These are phyloP conservation scores for Fagopyrum esculentum DNA, from an alignment of 148 eudicot species.

Conservation along the genomic window DNA sequence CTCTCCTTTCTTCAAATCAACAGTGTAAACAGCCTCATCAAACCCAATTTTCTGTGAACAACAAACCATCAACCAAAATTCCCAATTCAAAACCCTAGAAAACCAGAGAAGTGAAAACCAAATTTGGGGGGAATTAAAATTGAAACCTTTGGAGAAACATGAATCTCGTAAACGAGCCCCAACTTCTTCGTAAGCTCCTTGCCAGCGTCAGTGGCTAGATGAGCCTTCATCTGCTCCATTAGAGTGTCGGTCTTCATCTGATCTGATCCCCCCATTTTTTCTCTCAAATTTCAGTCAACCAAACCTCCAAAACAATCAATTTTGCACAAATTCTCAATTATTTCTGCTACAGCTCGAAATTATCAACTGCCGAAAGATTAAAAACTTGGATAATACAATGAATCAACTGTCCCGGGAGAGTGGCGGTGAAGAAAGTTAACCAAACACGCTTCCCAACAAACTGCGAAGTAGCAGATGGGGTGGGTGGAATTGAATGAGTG, in stretches of 20 bases:
- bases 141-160: constrained; percentile 80
- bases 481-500: background rate
- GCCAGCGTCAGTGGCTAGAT: constrained; percentile 64
- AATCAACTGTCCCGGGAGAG: background rate
- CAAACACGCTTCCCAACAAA: constrained; percentile 12
- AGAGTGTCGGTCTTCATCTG: constrained; percentile 67
- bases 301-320: background rate
- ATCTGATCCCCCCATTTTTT: constrained; percentile 25
- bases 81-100: constrained; percentile 6
- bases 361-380: background rate
- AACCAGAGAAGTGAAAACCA: background rate
- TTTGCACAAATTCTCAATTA: background rate
- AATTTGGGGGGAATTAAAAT: background rate
- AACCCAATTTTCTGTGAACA: constrained; percentile 76
- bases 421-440: constrained; percentile 1
- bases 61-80: background rate
- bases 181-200: constrained; percentile 52
- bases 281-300: background rate
- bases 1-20: constrained; percentile 96
- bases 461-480: background rate
- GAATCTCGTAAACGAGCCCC: constrained; percentile 78
- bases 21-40: constrained; percentile 67
- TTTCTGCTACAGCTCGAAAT: background rate
- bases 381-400: background rate
- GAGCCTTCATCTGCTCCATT: constrained; percentile 89